Percentiles rank a stretch among this genome's conserved stretches.
These are phyloP conservation scores for Aspergillus fijiensis DNA, from an alignment of 2,329 filamentous ascomycete species.

Conservation along the genomic window DNA sequence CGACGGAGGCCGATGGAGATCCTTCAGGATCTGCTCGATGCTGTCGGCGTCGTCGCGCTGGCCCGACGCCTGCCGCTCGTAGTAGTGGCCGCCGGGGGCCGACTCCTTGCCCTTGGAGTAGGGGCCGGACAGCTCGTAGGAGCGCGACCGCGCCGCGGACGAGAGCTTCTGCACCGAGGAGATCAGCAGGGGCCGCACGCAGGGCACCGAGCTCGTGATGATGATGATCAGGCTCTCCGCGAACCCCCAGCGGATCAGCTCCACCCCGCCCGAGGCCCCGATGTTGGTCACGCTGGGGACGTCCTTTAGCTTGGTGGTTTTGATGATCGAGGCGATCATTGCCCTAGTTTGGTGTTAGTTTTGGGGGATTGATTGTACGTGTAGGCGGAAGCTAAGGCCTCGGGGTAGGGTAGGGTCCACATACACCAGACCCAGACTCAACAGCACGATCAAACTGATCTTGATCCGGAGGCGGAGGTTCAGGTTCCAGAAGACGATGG, in stretches of 20 bases:
- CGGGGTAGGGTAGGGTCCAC: slow-evolving; percentile 2
- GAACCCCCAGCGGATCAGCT: slow-evolving; percentile 29
- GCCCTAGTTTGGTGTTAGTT: slow-evolving; percentile 16
- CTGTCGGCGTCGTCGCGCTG: neutral
- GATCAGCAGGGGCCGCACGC: slow-evolving; percentile 24
- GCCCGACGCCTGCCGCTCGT: too few species aligned
- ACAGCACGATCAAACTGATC: slow-evolving; percentile 27
- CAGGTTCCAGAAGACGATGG: slow-evolving; percentile 33
- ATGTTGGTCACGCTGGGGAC: slow-evolving; percentile 3
- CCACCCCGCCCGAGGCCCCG: slow-evolving; percentile 20
- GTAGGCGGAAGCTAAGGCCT: neutral
- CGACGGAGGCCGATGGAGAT: neutral
- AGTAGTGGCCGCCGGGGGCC: too few species aligned
- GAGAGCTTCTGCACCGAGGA: slow-evolving; percentile 4
- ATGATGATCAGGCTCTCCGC: slow-evolving; percentile 34
- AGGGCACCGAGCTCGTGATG: slow-evolving; percentile 32
- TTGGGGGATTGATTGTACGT: too few species aligned
- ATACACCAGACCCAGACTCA: slow-evolving; percentile 35
- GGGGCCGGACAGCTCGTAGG: neutral
- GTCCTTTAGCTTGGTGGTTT: slow-evolving; percentile 19
- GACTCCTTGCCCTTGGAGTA: neutral
- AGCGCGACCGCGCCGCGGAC: neutral
- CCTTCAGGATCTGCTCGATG: neutral
- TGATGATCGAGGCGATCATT: slow-evolving; percentile 29
- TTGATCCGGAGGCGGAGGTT: slow-evolving; percentile 33